Percentiles rank a stretch among this genome's conserved stretches.
Conservation (phyloP, 169 alveolate species). For the Cryptosporidium felis region DNA sequence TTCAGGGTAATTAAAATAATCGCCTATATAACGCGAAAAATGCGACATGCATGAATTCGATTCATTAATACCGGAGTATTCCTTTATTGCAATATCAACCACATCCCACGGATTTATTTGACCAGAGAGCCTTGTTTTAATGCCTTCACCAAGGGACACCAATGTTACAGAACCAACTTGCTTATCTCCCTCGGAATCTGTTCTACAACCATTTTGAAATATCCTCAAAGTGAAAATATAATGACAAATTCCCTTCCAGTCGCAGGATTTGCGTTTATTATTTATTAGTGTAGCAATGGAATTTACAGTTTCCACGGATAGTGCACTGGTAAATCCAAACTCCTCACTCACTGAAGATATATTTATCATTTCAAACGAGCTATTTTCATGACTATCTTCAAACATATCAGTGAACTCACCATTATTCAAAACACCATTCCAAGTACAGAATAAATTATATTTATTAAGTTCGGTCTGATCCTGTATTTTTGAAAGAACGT, state of each 20-base stretch:
- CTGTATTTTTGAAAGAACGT: not conserved
- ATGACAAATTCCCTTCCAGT: constrained; percentile 36
- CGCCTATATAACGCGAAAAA: not conserved
- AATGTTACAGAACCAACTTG: constrained; percentile 19
- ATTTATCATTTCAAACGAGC: constrained; percentile 17
- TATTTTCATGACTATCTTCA: constrained; percentile 2
- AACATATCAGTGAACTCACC: constrained; percentile 50
- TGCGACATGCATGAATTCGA: not conserved
- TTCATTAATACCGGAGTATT: not conserved
- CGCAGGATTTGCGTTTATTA: constrained; percentile 1
- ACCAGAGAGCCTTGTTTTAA: constrained; percentile 68
- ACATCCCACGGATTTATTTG: constrained; percentile 61
- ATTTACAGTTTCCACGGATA: constrained; percentile 33
- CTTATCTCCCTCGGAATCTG: not conserved
- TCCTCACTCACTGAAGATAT: constrained; percentile 30
- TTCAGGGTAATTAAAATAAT: constrained; percentile 25
- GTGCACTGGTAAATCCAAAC: constrained; percentile 25
- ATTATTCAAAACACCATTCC: constrained; percentile 48
- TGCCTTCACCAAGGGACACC: constrained; percentile 58
- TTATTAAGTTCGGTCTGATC: not conserved
- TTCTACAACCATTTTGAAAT: not conserved
- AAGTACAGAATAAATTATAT: constrained; percentile 4
- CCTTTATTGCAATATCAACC: constrained; percentile 17
- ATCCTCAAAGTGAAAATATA: constrained; percentile 40
- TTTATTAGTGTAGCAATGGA: constrained; percentile 28